phyloP scores from a whole-genome alignment of 2,329 filamentous ascomycete genomes.

The Sporothrix humicola region DNA sequence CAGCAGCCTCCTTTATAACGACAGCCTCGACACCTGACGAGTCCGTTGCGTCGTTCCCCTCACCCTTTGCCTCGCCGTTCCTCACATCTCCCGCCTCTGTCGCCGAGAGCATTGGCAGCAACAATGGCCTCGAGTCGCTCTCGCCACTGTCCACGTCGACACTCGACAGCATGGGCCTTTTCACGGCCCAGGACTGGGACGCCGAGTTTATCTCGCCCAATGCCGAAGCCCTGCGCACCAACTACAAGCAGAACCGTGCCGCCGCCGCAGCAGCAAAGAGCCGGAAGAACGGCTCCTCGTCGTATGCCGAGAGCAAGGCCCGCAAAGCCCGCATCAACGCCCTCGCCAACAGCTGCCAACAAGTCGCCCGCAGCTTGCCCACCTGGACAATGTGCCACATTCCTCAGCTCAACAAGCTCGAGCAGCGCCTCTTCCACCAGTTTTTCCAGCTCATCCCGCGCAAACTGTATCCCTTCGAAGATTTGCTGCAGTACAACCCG shows the following conservation, averaged over 20 bases:
- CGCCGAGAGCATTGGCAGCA: conserved; percentile 23
- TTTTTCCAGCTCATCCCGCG: conserved; percentile 42
- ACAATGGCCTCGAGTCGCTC: conserved; percentile 11
- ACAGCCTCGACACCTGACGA: conserved; percentile 3
- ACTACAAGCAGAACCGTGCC: conserved; percentile 4
- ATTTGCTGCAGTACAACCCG: conserved; percentile 44
- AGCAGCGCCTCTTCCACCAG: conserved; percentile 42
- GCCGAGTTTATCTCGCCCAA: conserved; percentile 28
- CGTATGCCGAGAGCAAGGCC: conserved; percentile 25
- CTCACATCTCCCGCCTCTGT: conserved; percentile 27
- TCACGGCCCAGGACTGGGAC: conserved; percentile 31
- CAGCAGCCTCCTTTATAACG: not conserved
- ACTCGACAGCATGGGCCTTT: conserved; percentile 20
- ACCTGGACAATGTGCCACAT: conserved; percentile 36
- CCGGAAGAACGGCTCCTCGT: not conserved
- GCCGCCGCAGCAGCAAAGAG: conserved; percentile 8
- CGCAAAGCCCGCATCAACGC: conserved; percentile 25
- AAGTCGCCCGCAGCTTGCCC: conserved; percentile 34
- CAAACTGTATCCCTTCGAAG: conserved; percentile 46
- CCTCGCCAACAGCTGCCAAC: conserved; percentile 29
- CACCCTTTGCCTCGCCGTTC: conserved; percentile 21
- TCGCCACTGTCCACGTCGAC: not conserved
- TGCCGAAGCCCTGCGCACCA: conserved; percentile 9
- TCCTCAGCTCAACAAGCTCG: conserved; percentile 39
- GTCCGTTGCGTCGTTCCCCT: conserved; percentile 11